Evolutionary conservation across 2,329 filamentous ascomycete species (phyloP).

Genomic region (Colletotrichum paranaense): DNA sequence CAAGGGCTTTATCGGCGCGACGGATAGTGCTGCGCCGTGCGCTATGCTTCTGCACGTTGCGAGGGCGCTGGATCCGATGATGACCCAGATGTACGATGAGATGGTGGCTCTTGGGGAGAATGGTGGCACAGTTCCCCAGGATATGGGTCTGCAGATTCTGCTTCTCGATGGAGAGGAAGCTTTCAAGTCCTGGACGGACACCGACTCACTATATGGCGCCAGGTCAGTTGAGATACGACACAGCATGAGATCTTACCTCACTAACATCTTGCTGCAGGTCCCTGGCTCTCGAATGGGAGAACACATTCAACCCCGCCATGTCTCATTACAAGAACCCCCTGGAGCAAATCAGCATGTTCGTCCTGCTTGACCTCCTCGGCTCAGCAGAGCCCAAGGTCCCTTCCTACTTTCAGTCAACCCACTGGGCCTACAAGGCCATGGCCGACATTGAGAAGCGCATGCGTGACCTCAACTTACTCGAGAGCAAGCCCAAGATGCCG

Average conservation of each 20-base stretch:
- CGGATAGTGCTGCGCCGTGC: conserved; percentile 85
- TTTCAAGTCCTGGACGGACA: conserved; percentile 76
- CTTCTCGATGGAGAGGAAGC: conserved; percentile 88
- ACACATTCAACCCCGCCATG: conserved; percentile 71
- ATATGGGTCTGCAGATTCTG: conserved; percentile 82
- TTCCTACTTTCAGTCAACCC: conserved; percentile 81
- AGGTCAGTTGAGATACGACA: conserved; percentile 56
- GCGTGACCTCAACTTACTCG: conserved; percentile 66
- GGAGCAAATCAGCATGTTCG: conserved; percentile 79
- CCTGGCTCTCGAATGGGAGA: conserved; percentile 79
- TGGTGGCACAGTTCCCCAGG: conserved; percentile 66
- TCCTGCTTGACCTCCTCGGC: conserved; percentile 81
- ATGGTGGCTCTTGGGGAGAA: conserved; percentile 69
- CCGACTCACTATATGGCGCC: conserved; percentile 82
- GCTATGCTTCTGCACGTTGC: conserved; percentile 86
- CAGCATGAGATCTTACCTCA: neutral
- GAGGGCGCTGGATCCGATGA: conserved; percentile 74
- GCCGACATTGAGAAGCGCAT: conserved; percentile 74
- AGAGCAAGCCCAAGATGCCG: conserved; percentile 44
- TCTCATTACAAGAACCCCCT: conserved; percentile 77
- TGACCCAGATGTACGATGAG: conserved; percentile 79
- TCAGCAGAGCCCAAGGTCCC: conserved; percentile 69
- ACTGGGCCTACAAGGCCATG: conserved; percentile 83
- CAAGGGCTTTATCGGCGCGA: conserved; percentile 84
- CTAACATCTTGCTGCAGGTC: conserved; percentile 53